phyloP scores from a whole-genome alignment of 805 yeast species.

The Yarrowia sp. region DNA sequence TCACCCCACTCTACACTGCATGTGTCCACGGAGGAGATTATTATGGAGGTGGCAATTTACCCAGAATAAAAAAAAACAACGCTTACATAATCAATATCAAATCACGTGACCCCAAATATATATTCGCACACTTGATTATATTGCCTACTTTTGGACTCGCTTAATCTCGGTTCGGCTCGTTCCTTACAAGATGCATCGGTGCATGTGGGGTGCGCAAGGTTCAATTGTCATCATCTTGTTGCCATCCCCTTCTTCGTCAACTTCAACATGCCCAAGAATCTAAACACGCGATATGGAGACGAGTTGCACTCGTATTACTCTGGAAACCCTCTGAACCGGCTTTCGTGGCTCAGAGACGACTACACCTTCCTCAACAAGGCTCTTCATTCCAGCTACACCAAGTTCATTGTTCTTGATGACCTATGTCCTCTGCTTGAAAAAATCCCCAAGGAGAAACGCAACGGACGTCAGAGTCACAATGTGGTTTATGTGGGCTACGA shows the following conservation, averaged over 20 bases:
- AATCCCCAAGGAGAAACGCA: conserved; percentile 6
- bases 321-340: conserved; percentile 57
- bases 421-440: conserved; percentile 34
- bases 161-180: no score
- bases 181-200: neutral
- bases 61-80: no score
- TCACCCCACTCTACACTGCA: no score
- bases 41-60: no score
- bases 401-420: conserved; percentile 47
- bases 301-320: conserved; percentile 45
- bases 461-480: neutral
- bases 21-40: no score
- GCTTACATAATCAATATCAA: no score
- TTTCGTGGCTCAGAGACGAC: conserved; percentile 62
- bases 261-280: conserved; percentile 4
- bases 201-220: conserved; percentile 15
- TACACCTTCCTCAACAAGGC: conserved; percentile 49
- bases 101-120: no score
- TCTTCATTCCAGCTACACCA: conserved; percentile 47
- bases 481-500: conserved; percentile 32
- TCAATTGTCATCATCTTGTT: neutral
- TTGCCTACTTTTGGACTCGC: no score
- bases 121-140: no score
- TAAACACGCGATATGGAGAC: conserved; percentile 33
- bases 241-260: neutral